Percentiles rank a stretch among this genome's conserved stretches.
These are phyloP conservation scores for Kernera saxatilis DNA, from an alignment of 345 rosid genomes.

Conservation along the genomic window DNA sequence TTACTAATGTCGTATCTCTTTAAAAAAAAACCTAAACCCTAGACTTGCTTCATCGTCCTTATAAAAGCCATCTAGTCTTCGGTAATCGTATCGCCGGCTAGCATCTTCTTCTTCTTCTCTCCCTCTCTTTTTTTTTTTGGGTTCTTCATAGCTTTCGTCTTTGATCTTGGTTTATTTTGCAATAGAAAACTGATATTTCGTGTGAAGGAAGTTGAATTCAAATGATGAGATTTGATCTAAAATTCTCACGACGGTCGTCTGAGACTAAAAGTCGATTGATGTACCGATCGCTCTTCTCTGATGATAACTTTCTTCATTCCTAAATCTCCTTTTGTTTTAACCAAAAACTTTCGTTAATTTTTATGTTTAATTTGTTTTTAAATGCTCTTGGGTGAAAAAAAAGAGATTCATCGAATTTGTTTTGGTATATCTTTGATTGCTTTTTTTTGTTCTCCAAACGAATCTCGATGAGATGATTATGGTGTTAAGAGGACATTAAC, in stretches of 20 bases:
- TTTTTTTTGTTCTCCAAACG: not conserved
- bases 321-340: not conserved
- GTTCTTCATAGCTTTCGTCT: not conserved
- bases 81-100: not conserved
- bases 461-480: not conserved
- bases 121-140: too few species aligned
- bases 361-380: not conserved
- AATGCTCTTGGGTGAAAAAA: too few species aligned
- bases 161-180: not conserved
- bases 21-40: not conserved
- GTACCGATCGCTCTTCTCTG: conserved; percentile 32
- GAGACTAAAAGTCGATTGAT: conserved; percentile 22
- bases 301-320: conserved; percentile 12
- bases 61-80: not conserved
- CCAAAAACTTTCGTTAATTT: not conserved
- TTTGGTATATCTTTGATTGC: not conserved
- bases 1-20: not conserved
- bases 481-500: not conserved
- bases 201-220: not conserved
- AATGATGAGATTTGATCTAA: conserved; percentile 34
- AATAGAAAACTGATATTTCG: not conserved
- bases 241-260: conserved; percentile 40
- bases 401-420: not conserved
- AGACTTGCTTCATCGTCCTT: not conserved
- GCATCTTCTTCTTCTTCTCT: not conserved